These are phyloP conservation scores for Talaromyces thailandensis DNA, from an alignment of 495 filamentous ascomycete genomes.

Conservation along the genomic window DNA sequence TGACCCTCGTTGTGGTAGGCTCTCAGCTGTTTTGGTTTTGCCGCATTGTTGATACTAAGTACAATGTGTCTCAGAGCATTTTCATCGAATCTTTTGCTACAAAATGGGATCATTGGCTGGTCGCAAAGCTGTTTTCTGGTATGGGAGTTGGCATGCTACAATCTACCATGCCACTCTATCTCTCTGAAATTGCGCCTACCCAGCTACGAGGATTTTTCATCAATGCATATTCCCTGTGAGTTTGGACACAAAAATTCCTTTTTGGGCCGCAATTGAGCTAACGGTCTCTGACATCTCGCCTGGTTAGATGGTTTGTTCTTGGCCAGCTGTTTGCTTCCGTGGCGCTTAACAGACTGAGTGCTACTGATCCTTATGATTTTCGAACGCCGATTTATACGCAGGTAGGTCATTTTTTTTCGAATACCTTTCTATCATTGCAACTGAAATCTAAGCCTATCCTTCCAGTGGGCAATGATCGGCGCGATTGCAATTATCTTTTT, in stretches of 20 bases:
- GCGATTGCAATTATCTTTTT: constrained; percentile 21
- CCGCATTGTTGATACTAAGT: not conserved
- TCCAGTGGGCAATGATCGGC: constrained; percentile 28
- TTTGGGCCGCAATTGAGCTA: too few species aligned
- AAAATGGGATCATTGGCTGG: constrained; percentile 29
- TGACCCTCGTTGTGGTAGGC: constrained; percentile 14
- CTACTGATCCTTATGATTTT: constrained; percentile 20
- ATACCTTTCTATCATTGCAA: too few species aligned
- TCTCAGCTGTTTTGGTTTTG: not conserved
- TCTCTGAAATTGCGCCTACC: constrained; percentile 31
- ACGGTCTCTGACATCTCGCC: too few species aligned
- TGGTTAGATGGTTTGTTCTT: constrained; percentile 28
- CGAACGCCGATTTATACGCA: constrained; percentile 33
- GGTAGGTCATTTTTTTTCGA: constrained; percentile 11
- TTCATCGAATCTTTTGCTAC: constrained; percentile 29
- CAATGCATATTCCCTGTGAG: constrained; percentile 30
- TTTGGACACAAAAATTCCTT: not conserved
- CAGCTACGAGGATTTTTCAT: constrained; percentile 29
- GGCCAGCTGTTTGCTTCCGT: constrained; percentile 33
- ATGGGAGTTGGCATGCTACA: constrained; percentile 34
- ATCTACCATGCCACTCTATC: constrained; percentile 30
- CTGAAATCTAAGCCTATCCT: not conserved
- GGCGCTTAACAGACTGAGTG: constrained; percentile 21
- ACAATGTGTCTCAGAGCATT: constrained; percentile 15
- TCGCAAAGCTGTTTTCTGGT: constrained; percentile 31